A percentile compares a stretch with the other conserved stretches of the same genome.
Conservation (phyloP, 108 stramenopile genomes). For the Cyclotella cryptica region DNA sequence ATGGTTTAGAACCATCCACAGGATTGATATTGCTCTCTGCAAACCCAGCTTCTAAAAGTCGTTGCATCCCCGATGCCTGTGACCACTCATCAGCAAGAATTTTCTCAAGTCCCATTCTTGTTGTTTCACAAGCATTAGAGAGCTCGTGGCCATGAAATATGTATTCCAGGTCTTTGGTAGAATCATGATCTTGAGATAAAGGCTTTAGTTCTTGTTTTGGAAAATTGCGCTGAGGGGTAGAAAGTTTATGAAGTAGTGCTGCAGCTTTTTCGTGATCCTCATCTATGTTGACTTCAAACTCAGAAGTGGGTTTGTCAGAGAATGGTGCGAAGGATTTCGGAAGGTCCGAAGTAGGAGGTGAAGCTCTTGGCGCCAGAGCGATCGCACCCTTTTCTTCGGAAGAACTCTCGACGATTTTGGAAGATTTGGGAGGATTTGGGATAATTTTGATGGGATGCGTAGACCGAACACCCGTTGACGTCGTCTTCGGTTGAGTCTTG, state of each 20-base stretch:
- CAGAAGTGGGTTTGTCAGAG: neutral
- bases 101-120: constrained; percentile 47
- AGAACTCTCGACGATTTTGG: no score
- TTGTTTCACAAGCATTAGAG: constrained; percentile 34
- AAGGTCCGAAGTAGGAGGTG: neutral
- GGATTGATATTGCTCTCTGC: constrained; percentile 42
- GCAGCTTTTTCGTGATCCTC: constrained; percentile 17
- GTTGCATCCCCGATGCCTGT: constrained; percentile 34
- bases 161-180: constrained; percentile 9
- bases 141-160: constrained; percentile 8
- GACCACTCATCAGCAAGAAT: constrained; percentile 51
- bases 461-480: neutral
- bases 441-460: no score
- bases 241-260: constrained; percentile 15
- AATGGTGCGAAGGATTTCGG: neutral
- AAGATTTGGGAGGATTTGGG: no score
- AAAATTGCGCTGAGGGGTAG: constrained; percentile 19
- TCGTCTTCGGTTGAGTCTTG: neutral
- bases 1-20: neutral
- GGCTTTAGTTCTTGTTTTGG: constrained; percentile 17
- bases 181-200: constrained; percentile 13
- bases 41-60: constrained; percentile 24
- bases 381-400: neutral
- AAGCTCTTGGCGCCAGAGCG: neutral
- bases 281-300: constrained; percentile 1